Conservation (phyloP, 345 rosid genomes). For the Hibiscus tridactylites region DNA sequence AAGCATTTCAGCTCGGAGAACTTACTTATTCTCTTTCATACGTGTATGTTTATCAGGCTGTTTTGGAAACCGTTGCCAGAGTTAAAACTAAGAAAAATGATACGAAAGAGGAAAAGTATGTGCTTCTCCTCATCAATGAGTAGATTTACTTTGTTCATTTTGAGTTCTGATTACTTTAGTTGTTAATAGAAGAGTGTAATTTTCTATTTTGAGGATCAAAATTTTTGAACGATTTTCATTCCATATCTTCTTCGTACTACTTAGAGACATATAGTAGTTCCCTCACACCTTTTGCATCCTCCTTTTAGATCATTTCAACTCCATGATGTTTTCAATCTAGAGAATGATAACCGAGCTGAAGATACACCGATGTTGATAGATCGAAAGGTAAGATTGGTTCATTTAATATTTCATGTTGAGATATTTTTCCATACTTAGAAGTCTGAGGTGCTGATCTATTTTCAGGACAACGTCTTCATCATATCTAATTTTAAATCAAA, state of each 20-base stretch:
- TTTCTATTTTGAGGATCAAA: not conserved
- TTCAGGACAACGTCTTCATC: constrained; percentile 92
- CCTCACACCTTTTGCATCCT: constrained; percentile 23
- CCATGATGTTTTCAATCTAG: constrained; percentile 78
- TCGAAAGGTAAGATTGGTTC: constrained; percentile 50
- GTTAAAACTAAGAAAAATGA: constrained; percentile 63
- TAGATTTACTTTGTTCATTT: not conserved
- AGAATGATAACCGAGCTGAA: constrained; percentile 76
- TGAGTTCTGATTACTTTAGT: not conserved
- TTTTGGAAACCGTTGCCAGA: constrained; percentile 71
- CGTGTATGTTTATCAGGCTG: constrained; percentile 46
- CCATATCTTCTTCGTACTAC: not conserved
- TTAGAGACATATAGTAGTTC: not conserved
- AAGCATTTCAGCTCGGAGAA: not conserved
- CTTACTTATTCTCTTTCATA: not conserved
- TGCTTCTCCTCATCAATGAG: constrained; percentile 10
- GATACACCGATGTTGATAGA: constrained; percentile 90
- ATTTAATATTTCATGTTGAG: not conserved
- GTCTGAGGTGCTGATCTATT: not conserved
- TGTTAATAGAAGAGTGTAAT: not conserved
- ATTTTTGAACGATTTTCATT: not conserved
- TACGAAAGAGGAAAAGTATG: constrained; percentile 73
- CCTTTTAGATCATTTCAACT: constrained; percentile 64
- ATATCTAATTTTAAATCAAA: constrained; percentile 95
- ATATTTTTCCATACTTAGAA: not conserved